Conservation (phyloP, 768 basidiomycete species). For the Termitomyces sp. region DNA sequence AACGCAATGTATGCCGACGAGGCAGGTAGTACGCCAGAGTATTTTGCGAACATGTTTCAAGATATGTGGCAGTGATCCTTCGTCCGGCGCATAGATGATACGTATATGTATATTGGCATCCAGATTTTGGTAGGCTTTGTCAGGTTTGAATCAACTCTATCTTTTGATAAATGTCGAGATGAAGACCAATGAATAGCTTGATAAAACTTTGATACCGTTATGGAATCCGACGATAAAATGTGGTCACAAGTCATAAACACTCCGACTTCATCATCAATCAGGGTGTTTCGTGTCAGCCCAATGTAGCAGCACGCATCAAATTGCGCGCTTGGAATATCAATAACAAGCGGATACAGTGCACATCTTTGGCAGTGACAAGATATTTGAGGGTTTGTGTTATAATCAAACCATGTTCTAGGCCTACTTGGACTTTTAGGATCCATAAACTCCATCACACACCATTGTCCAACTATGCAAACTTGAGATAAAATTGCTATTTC, state of each 20-base stretch:
- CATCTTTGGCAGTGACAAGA: not conserved
- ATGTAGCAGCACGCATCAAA: too few species aligned
- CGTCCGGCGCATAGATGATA: not conserved
- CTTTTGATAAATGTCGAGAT: not conserved
- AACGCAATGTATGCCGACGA: not conserved
- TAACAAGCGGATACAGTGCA: too few species aligned
- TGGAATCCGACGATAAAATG: too few species aligned
- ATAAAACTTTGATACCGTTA: too few species aligned
- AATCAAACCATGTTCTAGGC: not conserved
- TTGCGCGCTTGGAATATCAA: too few species aligned
- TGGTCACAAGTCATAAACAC: too few species aligned
- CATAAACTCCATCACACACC: not conserved
- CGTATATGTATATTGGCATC: not conserved
- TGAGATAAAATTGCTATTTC: too few species aligned
- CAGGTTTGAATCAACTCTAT: not conserved
- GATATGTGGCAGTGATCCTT: not conserved
- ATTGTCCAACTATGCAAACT: not conserved
- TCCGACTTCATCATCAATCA: too few species aligned
- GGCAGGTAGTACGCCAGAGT: constrained; percentile 4
- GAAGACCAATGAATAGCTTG: not conserved
- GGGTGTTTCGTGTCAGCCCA: too few species aligned
- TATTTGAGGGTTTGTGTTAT: not conserved
- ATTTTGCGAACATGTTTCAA: not conserved
- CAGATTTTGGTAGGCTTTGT: not conserved
- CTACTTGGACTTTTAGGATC: not conserved